Base-by-base conservation (phyloP, 2,329 filamentous ascomycete genomes). In the Cyphellophora europaea region DNA sequence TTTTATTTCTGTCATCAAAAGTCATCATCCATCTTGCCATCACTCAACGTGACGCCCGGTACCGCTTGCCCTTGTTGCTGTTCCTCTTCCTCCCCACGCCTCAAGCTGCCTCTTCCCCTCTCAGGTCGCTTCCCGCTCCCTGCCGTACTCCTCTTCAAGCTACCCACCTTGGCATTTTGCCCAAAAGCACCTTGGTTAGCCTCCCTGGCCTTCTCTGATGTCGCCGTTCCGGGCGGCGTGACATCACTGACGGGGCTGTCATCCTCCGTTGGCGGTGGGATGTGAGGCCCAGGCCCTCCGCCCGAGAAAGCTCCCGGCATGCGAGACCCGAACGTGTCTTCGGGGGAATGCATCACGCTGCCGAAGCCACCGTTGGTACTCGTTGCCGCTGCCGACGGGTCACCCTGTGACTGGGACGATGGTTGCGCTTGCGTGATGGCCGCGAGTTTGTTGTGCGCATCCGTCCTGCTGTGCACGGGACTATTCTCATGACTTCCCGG, bases 11-110 rank as follows among this genome's bases (percentile, higher is more conserved):
- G 21, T 18, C 23, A 35, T 46, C 33, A 46, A 34, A 36, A 47
- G 32, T 40, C 83, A 58, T 84, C 79, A 59, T 85, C 79, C 78
- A 86, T 84, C n/a, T 81, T 77, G 58, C 74, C 78, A 55, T 87
- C 82, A 51, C 76, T 75, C 51, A 87, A 64, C 47, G 77, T 79
- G 27, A 86, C 45, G 4, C 43, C 43, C 6, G n/a, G n/a, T n/a
- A n/a, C n/a, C n/a, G n/a, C n/a, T n/a, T n/a, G n/a, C n/a, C n/a
- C n/a, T n/a, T 42, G 38, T 28, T 30, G 27, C 4, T 12, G 30
- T n/a, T 14, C 32, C 12, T 15, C 19, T 25, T 25, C 8, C n/a
- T n/a, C 21, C 8, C 21, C 14, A 2, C 45, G 47, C 34, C 36
- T 49, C 40, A 32, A 36, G 44, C 39, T 40, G 19, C 54, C 16